Base-by-base conservation (phyloP, 306 rosid genomes). In the Dryas octopetala region DNA sequence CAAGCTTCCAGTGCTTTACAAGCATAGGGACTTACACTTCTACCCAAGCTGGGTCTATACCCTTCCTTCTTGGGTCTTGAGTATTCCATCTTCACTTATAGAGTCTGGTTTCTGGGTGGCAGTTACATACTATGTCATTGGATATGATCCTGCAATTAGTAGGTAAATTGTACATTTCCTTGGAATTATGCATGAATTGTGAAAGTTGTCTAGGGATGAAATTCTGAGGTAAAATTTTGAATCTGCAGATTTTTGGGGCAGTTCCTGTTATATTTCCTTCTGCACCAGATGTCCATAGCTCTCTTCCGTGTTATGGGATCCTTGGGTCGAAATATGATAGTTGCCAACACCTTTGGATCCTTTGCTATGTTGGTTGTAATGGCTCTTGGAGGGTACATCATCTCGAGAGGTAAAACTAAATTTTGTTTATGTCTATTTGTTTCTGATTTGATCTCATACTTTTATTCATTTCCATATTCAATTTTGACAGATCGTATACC, bases 301-400 rank as follows among this genome's bases (percentile, higher is more conserved):
- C 92, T 96, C 86, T 96, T 96, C 82, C 98, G 97, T 69, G 78
- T 96, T 75, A 96, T 96, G 83, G 99, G 99, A 89, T 92, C 99
- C 77, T 82, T 96, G 86, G 99, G 99, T 62, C 88, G 99, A 78
- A 89, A 89, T 78, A 96, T 96, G 99, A 96, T 96, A 53, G 98
- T 96, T 61, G 77, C 99, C 76, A 92, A 96, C 78, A 96, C 99
- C 62, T 96, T 96, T 83, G 99, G 99, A 83, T 96, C 99, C 75
- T 96, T 96, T 81, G 96, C 99, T 53, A 90, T 96, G 99, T 83
- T 96, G 88, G 91, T 96, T 80, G 99, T 96, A 66, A 96, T 96
- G 99, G 90, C 93, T 75, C 97, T 96, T 68, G 99, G 99, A 26
- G 98, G 99, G 76, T 96, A 84, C 81, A 88, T 96, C 70, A 85